phyloP scores from a whole-genome alignment of 805 yeast species.

The Hanseniaspora singularis region DNA sequence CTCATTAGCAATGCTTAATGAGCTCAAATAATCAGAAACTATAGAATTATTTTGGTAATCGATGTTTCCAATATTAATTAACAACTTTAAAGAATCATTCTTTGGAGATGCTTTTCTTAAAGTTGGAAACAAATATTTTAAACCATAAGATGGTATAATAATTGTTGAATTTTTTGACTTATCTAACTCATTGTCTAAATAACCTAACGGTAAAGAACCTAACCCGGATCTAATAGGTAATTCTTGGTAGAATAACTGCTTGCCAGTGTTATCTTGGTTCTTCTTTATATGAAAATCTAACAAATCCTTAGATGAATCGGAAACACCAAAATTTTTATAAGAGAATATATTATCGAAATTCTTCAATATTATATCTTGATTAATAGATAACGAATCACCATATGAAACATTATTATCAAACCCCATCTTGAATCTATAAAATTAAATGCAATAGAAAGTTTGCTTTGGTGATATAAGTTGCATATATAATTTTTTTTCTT shows the following conservation, averaged over 20 bases:
- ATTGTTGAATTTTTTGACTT: conserved; percentile 32
- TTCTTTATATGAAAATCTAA: conserved; percentile 46
- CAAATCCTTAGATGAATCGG: conserved; percentile 30
- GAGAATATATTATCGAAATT: conserved; percentile 47
- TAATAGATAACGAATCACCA: conserved; percentile 34
- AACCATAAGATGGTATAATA: conserved; percentile 54
- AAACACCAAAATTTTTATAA: conserved; percentile 55
- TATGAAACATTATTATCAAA: background rate
- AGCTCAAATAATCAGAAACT: conserved; percentile 51
- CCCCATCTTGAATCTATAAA: no score
- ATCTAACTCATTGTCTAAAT: conserved; percentile 32
- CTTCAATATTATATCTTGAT: conserved; percentile 44
- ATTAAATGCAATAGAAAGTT: no score
- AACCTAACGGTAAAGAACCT: conserved; percentile 67
- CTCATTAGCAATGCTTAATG: conserved; percentile 48
- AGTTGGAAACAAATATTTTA: conserved; percentile 55
- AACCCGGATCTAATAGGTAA: conserved; percentile 77
- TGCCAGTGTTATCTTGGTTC: conserved; percentile 36
- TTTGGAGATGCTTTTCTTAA: conserved; percentile 31
- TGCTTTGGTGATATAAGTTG: no score
- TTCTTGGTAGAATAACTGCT: conserved; percentile 24
- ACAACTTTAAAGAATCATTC: conserved; percentile 38
- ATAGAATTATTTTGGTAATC: conserved; percentile 46
- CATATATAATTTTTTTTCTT: no score
- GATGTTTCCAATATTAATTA: conserved; percentile 65